phyloP scores from a whole-genome alignment of 495 filamentous ascomycete species.

The Trichoderma orchidacearum region DNA sequence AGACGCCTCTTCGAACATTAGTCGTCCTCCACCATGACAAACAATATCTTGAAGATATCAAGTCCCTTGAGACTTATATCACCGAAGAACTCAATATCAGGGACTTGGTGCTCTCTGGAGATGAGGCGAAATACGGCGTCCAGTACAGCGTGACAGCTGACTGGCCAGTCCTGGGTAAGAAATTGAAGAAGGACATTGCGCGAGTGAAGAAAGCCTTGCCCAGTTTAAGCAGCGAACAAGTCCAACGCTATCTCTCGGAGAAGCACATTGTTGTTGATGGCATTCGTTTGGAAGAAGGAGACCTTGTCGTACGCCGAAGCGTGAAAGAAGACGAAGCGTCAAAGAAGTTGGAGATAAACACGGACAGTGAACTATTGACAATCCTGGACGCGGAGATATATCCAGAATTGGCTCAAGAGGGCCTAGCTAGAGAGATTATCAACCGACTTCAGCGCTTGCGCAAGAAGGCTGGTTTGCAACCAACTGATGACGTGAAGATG shows the following conservation, averaged over 20 bases:
- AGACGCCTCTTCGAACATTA: conserved; percentile 80
- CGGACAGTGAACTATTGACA: conserved; percentile 68
- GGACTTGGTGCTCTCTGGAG: conserved; percentile 69
- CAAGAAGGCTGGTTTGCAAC: conserved; percentile 67
- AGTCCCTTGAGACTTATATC: conserved; percentile 72
- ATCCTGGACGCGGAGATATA: conserved; percentile 66
- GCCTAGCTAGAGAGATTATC: conserved; percentile 67
- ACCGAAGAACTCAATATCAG: conserved; percentile 82
- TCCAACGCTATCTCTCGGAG: conserved; percentile 53
- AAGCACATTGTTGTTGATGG: conserved; percentile 70
- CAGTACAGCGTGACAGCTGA: conserved; percentile 81
- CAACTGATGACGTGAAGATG: conserved; percentile 80
- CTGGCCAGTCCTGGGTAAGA: conserved; percentile 91
- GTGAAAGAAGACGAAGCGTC: conserved; percentile 54
- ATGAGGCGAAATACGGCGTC: conserved; percentile 83
- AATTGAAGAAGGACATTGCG: conserved; percentile 83
- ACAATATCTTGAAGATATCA: conserved; percentile 74
- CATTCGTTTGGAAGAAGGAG: conserved; percentile 64
- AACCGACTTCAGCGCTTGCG: conserved; percentile 70
- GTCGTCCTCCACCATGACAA: conserved; percentile 79
- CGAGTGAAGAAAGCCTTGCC: conserved; percentile 87
- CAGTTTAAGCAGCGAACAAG: conserved; percentile 60
- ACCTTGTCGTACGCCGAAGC: conserved; percentile 72
- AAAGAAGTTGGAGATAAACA: conserved; percentile 68
- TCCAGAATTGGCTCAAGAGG: conserved; percentile 61